Evolutionary conservation across 2,329 filamentous ascomycete genomes (phyloP).

Genomic region (Botrytis sinoallii): DNA sequence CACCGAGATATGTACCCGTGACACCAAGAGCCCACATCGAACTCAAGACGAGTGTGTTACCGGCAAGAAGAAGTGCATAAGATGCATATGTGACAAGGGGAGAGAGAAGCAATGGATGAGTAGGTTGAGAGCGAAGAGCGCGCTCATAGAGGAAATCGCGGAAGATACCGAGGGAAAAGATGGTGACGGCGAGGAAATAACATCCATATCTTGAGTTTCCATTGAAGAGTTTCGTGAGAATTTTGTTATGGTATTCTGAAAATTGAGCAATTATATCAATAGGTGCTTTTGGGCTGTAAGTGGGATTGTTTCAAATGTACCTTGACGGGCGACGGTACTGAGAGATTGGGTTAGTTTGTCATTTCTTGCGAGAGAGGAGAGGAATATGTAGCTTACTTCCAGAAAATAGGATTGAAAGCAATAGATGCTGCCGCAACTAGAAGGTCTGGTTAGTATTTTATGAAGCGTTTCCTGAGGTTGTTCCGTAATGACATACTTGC

Average conservation of each 20-base stretch:
- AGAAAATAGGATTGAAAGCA: slow-evolving; percentile 96
- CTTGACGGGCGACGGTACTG: slow-evolving; percentile 80
- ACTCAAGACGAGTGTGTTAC: slow-evolving; percentile 81
- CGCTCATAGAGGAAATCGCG: slow-evolving; percentile 85
- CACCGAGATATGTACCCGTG: slow-evolving; percentile 92
- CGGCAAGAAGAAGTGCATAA: slow-evolving; percentile 66
- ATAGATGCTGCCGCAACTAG: slow-evolving; percentile 78
- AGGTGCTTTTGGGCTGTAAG: slow-evolving; percentile 18
- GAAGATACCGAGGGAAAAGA: slow-evolving; percentile 88
- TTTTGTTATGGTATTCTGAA: slow-evolving; percentile 84
- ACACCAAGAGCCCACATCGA: slow-evolving; percentile 91
- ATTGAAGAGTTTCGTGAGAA: slow-evolving; percentile 82
- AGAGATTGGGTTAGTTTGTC: slow-evolving; percentile 17
- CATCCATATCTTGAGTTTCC: slow-evolving; percentile 77
- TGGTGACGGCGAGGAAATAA: slow-evolving; percentile 82
- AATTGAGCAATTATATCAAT: slow-evolving; percentile 21
- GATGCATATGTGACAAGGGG: slow-evolving; percentile 60
- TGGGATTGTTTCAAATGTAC: slow-evolving; percentile 44
- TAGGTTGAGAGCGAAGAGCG: slow-evolving; percentile 72
- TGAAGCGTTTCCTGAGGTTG: slow-evolving; percentile 25
- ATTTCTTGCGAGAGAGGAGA: not conserved
- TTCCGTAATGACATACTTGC: slow-evolving; percentile 50
- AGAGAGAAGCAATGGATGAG: slow-evolving; percentile 67
- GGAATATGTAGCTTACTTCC: slow-evolving; percentile 71
- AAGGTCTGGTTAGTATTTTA: slow-evolving; percentile 20